Base-by-base conservation (phyloP, 768 basidiomycete genomes). In the Sporobolomyces phaffii region DNA sequence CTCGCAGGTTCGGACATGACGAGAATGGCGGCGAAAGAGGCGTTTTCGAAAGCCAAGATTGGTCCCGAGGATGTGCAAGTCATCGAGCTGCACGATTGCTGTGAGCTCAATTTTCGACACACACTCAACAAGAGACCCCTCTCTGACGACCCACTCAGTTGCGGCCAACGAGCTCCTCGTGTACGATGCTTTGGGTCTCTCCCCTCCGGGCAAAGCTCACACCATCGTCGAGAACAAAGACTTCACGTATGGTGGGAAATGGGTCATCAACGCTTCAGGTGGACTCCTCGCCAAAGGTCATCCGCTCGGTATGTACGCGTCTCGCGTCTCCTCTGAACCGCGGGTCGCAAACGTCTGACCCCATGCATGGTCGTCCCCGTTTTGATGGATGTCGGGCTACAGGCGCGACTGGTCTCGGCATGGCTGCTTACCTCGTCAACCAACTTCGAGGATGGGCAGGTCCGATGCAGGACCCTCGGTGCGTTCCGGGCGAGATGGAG, bases 241-340 rank as follows among this genome's bases (percentile, higher is more conserved):
- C 73, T 89, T 88, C 73, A 91, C 90, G 17, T 74, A 71, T 38
- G 70, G 70, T 49, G 57, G 90, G 7, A 88, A 89, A 77, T 91
- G 83, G 54, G 87, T 91, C 22, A 79, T 91, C 40, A 91, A 91
- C 71, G 88, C 90, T 0, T 88, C 86, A 56, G 90, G 90, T 29
- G 90, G 90, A 0, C 81, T 91, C 20, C 88, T 91, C 75, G 87
- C 88, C n/a, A 91, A 90, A 75, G 90, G 90, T 4, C 88, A 91
- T 74, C 89, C 90, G 3, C 50, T 73, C 22, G 63, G 58, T 67
- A 17, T 5, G 53, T 31, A 34, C 13, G 48, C 34, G 10, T 7
- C 20, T 54, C 41, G 10, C 8, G 48, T 17, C 29, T 36, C 29
- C n/a, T 43, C 41, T 41, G 33, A n/a, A 44, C 17, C 54, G 2